Base-by-base conservation (phyloP, 1,139 yeast genomes). In the Yamadazyma dendronema region DNA sequence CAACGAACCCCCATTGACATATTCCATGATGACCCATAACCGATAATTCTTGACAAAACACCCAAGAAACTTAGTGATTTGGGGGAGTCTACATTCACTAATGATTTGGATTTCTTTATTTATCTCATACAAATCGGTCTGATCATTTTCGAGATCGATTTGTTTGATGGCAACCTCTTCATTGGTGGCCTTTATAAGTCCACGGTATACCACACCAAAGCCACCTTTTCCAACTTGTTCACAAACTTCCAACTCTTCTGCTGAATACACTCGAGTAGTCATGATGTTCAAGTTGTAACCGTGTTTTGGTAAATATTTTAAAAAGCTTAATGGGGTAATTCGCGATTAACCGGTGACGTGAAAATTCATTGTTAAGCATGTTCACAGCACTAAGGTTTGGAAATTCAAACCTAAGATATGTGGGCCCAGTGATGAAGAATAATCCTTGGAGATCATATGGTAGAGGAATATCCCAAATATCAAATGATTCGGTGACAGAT, bases 151-250 rank as follows among this genome's bases (percentile, higher is more conserved):
- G 48, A 88, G 65, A 50, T 88, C 96, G 37, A 88, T 83, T 56
- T 83, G 86, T 48, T 79, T 80, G 38, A 81, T 72, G 10, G 87
- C 87, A 25, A 83, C 87, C 37, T 72, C 77, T 36, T 62, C 56
- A 36, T 67, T 64, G 1, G 77, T 65, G 3, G 68, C 59, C 36
- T 67, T 70, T 47, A 84, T 79, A 8, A 78, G 56, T 0, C 92
- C 96, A 34, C 83, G 67, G 61, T 83, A 88, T 2, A 88, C 96
- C 1, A 83, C 85, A 0, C 96, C 96, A 58, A 87, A 88, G 4
- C 92, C 90, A 0, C 96, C 96, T 39, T 86, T 67, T 2, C 96
- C 96, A 1, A 88, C 80, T 56, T 86, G 90, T 47, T 84, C 90
- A 45, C 74, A 74, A 4, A 88, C 73, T 34, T 78, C 74, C 17